Evolutionary conservation across 2,329 filamentous ascomycete species (phyloP).

Genomic region (Phialocephala subalpina): DNA sequence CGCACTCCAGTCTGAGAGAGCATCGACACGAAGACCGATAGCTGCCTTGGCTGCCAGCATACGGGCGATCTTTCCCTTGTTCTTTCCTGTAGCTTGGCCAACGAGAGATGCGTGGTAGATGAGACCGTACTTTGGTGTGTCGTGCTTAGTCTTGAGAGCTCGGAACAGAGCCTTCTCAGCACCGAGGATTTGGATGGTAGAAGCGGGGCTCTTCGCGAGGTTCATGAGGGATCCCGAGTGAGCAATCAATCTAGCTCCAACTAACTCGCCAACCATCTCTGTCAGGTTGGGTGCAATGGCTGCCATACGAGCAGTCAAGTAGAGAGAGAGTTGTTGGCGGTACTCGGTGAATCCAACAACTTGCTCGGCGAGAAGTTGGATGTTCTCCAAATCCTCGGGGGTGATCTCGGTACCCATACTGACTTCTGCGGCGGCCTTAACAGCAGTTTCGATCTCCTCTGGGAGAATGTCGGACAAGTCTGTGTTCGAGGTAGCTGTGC

Average conservation of each 20-base stretch:
- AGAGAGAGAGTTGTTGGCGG: slow-evolving; percentile 85
- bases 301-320: slow-evolving; percentile 92
- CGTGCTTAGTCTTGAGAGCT: slow-evolving; percentile 98
- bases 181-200: slow-evolving; percentile 96
- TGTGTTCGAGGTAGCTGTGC: slow-evolving; percentile 76
- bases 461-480: slow-evolving; percentile 92
- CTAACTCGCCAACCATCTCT: slow-evolving; percentile 88
- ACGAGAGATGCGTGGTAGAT: slow-evolving; percentile 94
- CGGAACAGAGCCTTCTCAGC: slow-evolving; percentile 99
- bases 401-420: slow-evolving; percentile 99
- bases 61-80: slow-evolving; percentile 99
- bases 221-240: slow-evolving; percentile 95
- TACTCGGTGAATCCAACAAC: slow-evolving; percentile 93
- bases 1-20: slow-evolving; percentile 78
- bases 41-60: slow-evolving; percentile 94
- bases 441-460: slow-evolving; percentile 89
- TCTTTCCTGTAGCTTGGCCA: slow-evolving; percentile 95
- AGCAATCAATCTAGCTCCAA: slow-evolving; percentile 93
- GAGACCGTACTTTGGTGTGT: slow-evolving; percentile 97
- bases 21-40: slow-evolving; percentile 91
- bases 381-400: slow-evolving; percentile 90
- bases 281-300: slow-evolving; percentile 97
- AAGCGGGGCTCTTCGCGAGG: slow-evolving; percentile 92
- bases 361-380: slow-evolving; percentile 89
- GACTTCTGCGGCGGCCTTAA: slow-evolving; percentile 95